phyloP scores from a whole-genome alignment of 1,284 basidiomycete genomes.

The Trichosporon ovoides region DNA sequence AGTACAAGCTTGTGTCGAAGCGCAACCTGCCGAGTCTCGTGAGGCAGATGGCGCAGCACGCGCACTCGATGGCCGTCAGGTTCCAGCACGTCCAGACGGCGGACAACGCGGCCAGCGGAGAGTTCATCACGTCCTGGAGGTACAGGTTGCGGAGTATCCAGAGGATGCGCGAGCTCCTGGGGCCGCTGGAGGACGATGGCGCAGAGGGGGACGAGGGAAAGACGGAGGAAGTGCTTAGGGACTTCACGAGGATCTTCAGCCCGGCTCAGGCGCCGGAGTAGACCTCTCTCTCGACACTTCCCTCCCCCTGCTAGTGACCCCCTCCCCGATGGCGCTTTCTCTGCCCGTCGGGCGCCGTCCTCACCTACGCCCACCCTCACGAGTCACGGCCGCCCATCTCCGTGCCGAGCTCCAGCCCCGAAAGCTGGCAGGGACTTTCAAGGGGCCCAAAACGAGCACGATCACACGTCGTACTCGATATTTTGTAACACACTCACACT shows the following conservation, averaged over 20 bases:
- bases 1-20: conserved; percentile 86
- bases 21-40: conserved; percentile 74
- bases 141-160: conserved; percentile 71
- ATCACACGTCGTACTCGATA: too few species aligned
- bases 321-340: too few species aligned
- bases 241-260: conserved; percentile 26
- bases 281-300: too few species aligned
- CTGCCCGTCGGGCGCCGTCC: too few species aligned
- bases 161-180: conserved; percentile 52
- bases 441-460: too few species aligned
- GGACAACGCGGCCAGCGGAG: conserved; percentile 63
- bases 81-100: conserved; percentile 61
- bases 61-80: conserved; percentile 81
- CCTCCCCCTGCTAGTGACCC: too few species aligned
- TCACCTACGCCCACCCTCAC: too few species aligned
- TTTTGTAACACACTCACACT: too few species aligned
- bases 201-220: conserved; percentile 25
- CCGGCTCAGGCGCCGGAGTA: background rate
- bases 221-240: conserved; percentile 34
- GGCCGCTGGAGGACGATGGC: conserved; percentile 24
- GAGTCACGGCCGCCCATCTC: too few species aligned
- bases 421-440: too few species aligned
- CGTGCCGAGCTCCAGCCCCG: too few species aligned
- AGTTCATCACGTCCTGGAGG: conserved; percentile 86
- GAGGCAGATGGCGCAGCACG: conserved; percentile 74